Evolutionary conservation across 495 filamentous ascomycete genomes (phyloP).

Genomic region (Aspergillus asperescens): DNA sequence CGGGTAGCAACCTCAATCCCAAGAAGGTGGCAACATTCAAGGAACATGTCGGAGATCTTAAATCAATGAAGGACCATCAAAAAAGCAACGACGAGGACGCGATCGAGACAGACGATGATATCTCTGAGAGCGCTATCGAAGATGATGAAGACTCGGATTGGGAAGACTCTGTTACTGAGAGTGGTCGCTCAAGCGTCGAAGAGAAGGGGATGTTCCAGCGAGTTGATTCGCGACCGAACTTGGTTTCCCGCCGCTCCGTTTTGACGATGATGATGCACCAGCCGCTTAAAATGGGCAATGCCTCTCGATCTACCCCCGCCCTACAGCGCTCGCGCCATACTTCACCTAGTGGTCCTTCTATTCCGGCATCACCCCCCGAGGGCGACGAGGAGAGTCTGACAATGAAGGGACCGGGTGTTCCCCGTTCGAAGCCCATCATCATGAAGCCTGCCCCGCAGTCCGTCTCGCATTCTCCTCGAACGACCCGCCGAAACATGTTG

Average conservation of each 20-base stretch:
- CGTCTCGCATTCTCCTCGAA: constrained; percentile 76
- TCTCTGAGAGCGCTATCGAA: constrained; percentile 79
- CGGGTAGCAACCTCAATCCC: constrained; percentile 25
- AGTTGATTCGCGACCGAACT: constrained; percentile 80
- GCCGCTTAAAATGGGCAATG: constrained; percentile 44
- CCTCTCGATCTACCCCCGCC: constrained; percentile 73
- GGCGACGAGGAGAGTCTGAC: constrained; percentile 61
- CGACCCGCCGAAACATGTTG: constrained; percentile 95
- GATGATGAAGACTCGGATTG: constrained; percentile 85
- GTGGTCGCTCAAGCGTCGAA: constrained; percentile 71
- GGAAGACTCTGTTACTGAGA: constrained; percentile 91
- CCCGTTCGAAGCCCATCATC: constrained; percentile 81
- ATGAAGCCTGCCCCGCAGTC: constrained; percentile 56
- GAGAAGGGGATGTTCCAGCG: constrained; percentile 78
- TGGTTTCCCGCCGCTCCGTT: constrained; percentile 80
- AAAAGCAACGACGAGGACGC: constrained; percentile 65
- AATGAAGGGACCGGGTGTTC: constrained; percentile 67
- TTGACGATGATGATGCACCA: constrained; percentile 87
- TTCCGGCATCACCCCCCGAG: constrained; percentile 65
- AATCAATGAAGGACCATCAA: constrained; percentile 53
- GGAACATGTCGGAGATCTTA: constrained; percentile 64
- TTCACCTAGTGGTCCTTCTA: constrained; percentile 67
- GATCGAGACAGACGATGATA: constrained; percentile 66
- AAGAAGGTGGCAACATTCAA: constrained; percentile 79
- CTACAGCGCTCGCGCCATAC: constrained; percentile 71